Percentiles rank a stretch among this genome's conserved stretches.
phyloP scores from a whole-genome alignment of 129 eudicot genomes.

The Heracleum sosnowskyi region DNA sequence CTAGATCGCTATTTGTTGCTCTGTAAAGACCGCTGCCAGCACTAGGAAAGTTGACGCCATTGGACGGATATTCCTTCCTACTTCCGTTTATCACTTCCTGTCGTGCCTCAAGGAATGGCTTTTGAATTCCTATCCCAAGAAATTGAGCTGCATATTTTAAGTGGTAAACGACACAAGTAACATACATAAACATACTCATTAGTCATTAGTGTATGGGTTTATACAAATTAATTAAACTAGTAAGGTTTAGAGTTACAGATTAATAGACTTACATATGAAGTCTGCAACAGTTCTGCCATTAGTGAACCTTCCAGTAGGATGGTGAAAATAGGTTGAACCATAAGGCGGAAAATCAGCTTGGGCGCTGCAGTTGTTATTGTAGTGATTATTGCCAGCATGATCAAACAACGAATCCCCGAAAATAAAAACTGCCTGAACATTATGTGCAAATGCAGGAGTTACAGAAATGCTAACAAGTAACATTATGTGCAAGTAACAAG shows the following conservation, averaged over 20 bases:
- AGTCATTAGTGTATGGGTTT: no score
- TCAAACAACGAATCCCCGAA: slow-evolving; percentile 38
- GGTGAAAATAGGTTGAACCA: slow-evolving; percentile 32
- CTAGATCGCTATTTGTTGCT: slow-evolving; percentile 38
- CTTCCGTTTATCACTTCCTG: slow-evolving; percentile 24
- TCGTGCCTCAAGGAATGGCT: slow-evolving; percentile 44
- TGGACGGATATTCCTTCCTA: slow-evolving; percentile 33
- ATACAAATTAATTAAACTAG: no score
- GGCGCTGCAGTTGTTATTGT: slow-evolving; percentile 24
- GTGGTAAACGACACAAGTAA: not conserved
- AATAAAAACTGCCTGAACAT: slow-evolving; percentile 21
- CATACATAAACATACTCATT: no score
- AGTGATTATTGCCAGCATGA: slow-evolving; percentile 40
- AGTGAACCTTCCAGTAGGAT: slow-evolving; percentile 42
- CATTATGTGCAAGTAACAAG: no score
- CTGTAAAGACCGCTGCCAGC: slow-evolving; percentile 70
- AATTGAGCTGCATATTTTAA: slow-evolving; percentile 41
- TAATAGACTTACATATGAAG: slow-evolving; percentile 23
- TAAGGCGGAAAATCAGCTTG: slow-evolving; percentile 45
- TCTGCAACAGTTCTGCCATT: slow-evolving; percentile 43
- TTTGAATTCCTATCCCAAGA: slow-evolving; percentile 47
- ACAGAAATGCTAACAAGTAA: not conserved
- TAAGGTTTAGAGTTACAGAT: not conserved
- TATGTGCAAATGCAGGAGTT: slow-evolving; percentile 6
- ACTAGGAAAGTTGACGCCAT: slow-evolving; percentile 77